Conservation (phyloP, 78 protist species). For the Bodo saltans region DNA sequence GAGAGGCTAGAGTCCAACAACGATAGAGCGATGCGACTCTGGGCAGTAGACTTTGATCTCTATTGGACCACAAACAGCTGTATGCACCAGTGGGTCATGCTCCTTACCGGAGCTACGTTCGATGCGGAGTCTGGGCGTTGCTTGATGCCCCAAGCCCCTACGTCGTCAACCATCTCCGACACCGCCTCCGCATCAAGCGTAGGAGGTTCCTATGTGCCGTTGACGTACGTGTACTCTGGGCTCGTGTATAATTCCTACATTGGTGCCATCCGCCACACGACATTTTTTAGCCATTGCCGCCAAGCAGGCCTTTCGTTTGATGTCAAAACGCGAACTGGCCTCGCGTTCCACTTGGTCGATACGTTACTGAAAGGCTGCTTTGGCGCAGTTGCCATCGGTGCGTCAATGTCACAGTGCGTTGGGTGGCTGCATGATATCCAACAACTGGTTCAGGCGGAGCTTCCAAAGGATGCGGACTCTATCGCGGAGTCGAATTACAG, state of each 20-base stretch:
- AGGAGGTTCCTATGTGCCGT: not conserved
- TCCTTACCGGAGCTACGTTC: not conserved
- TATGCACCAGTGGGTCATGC: not conserved
- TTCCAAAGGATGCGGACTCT: too few species aligned
- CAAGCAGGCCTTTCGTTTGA: conserved; percentile 6
- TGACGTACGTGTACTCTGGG: not conserved
- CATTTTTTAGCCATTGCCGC: conserved; percentile 1
- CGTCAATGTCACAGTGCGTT: too few species aligned
- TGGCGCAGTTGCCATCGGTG: conserved; percentile 1
- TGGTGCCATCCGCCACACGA: not conserved
- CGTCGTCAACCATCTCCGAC: too few species aligned
- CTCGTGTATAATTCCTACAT: conserved; percentile 9
- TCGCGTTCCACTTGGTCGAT: conserved; percentile 23
- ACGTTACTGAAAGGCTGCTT: not conserved
- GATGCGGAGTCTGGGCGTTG: conserved; percentile 5
- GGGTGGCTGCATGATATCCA: too few species aligned
- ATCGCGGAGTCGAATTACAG: too few species aligned
- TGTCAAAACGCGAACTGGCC: not conserved
- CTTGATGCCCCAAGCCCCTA: too few species aligned
- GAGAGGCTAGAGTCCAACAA: not conserved
- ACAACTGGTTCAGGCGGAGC: too few species aligned
- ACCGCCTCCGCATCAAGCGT: too few species aligned
- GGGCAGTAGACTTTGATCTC: conserved; percentile 45
- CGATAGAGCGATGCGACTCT: conserved; percentile 26
- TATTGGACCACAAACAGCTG: conserved; percentile 7